phyloP scores from a whole-genome alignment of 2,329 filamentous ascomycete genomes.

The Claviceps paspali region DNA sequence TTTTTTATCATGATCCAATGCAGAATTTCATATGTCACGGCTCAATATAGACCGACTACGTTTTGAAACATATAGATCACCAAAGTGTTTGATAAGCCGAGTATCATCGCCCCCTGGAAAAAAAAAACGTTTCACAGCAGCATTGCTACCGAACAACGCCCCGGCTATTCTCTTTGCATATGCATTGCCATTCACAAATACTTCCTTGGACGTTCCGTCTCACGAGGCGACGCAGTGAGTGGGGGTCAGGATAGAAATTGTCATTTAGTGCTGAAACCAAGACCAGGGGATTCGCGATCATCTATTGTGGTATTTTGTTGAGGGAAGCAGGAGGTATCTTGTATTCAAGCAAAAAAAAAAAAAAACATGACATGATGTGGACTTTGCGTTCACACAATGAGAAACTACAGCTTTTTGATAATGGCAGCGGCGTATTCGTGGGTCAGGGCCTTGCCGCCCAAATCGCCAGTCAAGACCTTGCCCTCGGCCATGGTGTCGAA shows the following conservation, averaged over 20 bases:
- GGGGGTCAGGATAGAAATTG: conserved; percentile 1
- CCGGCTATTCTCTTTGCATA: conserved; percentile 12
- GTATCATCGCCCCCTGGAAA: too few species aligned
- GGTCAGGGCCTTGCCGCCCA: conserved; percentile 93
- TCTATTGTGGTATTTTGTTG: background rate
- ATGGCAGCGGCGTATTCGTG: conserved; percentile 87
- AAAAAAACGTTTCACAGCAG: too few species aligned
- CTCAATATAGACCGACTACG: too few species aligned
- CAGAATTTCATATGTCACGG: too few species aligned
- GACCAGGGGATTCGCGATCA: background rate
- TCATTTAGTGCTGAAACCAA: background rate
- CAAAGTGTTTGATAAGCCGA: too few species aligned
- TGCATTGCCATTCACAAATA: too few species aligned
- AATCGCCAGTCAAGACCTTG: conserved; percentile 88
- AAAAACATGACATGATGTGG: too few species aligned
- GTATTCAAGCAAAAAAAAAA: too few species aligned
- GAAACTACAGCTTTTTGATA: conserved; percentile 48
- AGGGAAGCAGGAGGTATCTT: conserved; percentile 2
- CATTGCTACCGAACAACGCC: too few species aligned
- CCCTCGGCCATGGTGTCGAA: conserved; percentile 93
- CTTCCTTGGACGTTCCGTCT: conserved; percentile 11
- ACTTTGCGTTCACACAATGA: background rate
- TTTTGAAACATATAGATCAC: too few species aligned
- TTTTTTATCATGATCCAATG: too few species aligned
- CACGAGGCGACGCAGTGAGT: conserved; percentile 5